A percentile compares a stretch with the other conserved stretches of the same genome.
These are phyloP conservation scores for Penicillium hesseltinei DNA, from an alignment of 2,329 filamentous ascomycete species.

Conservation along the genomic window DNA sequence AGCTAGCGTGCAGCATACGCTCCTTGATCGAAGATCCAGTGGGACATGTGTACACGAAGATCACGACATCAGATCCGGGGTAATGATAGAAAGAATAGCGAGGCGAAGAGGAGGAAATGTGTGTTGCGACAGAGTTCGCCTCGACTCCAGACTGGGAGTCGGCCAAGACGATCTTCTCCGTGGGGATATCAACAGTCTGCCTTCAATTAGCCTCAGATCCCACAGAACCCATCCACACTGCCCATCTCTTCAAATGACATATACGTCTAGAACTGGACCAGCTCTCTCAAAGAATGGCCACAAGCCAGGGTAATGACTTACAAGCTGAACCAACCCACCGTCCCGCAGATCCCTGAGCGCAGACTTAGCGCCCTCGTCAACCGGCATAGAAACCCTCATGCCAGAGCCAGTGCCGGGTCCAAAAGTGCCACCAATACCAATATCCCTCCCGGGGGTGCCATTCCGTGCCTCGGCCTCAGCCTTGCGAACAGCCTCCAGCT, in stretches of 20 bases:
- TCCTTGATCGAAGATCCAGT: slow-evolving; percentile 61
- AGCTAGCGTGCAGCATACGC: slow-evolving; percentile 64
- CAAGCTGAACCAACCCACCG: slow-evolving; percentile 51
- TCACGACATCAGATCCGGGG: slow-evolving; percentile 46
- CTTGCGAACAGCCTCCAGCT: slow-evolving; percentile 56
- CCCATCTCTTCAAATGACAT: neutral
- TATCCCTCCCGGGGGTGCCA: slow-evolving; percentile 52
- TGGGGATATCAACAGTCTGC: slow-evolving; percentile 43
- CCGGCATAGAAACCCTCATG: slow-evolving; percentile 50
- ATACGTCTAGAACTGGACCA: neutral
- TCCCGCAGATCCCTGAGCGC: slow-evolving; percentile 47
- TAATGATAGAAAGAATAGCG: slow-evolving; percentile 62
- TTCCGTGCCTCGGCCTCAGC: slow-evolving; percentile 58
- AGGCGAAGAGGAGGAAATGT: slow-evolving; percentile 55
- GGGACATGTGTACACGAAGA: slow-evolving; percentile 66
- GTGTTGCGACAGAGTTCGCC: slow-evolving; percentile 44
- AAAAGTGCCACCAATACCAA: slow-evolving; percentile 45
- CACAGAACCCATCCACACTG: neutral
- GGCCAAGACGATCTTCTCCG: slow-evolving; percentile 58
- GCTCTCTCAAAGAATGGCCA: neutral
- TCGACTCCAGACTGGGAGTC: slow-evolving; percentile 43
- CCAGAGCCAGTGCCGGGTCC: slow-evolving; percentile 34
- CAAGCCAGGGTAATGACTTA: slow-evolving; percentile 29
- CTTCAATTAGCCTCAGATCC: slow-evolving; percentile 26
- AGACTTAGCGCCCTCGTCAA: slow-evolving; percentile 53